Base-by-base conservation (phyloP, 306 rosid species). In the Spatholobus suberectus region DNA sequence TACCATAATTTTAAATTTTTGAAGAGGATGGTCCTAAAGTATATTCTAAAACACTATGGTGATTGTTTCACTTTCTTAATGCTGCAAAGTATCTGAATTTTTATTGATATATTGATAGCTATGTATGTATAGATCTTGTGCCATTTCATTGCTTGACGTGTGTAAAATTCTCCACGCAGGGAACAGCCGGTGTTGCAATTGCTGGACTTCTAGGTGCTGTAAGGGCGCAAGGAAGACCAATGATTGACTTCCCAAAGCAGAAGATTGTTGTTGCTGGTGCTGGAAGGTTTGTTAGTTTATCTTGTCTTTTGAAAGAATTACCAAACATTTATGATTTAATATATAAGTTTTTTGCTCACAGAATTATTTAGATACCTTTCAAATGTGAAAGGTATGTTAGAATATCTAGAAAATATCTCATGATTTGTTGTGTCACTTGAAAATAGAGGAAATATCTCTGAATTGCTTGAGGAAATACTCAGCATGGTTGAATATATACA, bases 221-320 rank as follows among this genome's bases (percentile, higher is more conserved):
- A 59, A 91, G 99, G 88, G 99, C 98, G 21, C 99, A 96, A 91
- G 99, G 98, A 83, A 92, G 96, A 88, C 87, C 97, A 69, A 92
- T 96, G 99, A 94, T 96, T 80, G 99, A 96, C 88, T 96, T 96
- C 75, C 98, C 99, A 51, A 96, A 94, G 83, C 96, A 90, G 75
- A 96, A 92, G 92, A 96, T 96, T 81, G 99, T 96, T 87, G 99
- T 96, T 80, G 99, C 99, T 70, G 99, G 99, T 86, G 99, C 99
- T 88, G 99, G 99, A 90, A 96, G 99, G 99, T 94, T 81, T 76
- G 90, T 70, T 63, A 21, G 47, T 85, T n/a, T 52, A 72, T 63
- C 20, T 17, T 80, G 32, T 46, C 21, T 38, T 69, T 24, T 58
- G 47, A 75, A 18, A 82, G 54, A 75, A 44, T 58, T 68, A 67